Base-by-base conservation (phyloP, 2,329 filamentous ascomycete species). In the Cladosporium halotolerans region DNA sequence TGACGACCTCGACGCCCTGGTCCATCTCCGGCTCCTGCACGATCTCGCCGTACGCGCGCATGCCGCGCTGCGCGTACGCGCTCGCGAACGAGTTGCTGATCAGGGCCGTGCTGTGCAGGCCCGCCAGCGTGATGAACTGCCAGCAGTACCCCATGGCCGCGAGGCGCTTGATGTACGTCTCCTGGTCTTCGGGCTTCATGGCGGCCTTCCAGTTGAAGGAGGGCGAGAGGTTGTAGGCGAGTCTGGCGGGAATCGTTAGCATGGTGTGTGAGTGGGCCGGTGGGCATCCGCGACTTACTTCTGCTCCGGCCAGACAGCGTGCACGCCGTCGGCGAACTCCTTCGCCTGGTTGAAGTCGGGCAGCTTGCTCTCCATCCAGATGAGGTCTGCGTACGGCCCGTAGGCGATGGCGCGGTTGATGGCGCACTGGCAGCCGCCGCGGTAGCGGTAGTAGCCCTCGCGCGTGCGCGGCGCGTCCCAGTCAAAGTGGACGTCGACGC, bases 121-220 rank as follows among this genome's bases (percentile, higher is more conserved):
- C 93, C 4, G 92, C 93, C 44, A 99, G 83, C n/a, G 93, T 99
- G 78, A 99, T 99, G 79, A 99, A 99, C 74, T 99, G 93, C 93
- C 93, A 99, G 82, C 89, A 95, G 82, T 99, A 99, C 58, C 93
- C 93, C 45, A 99, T 82, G 58, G 76, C 67, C 57, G 85, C 90
- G 39, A 99, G 86, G 40, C 93, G 88, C 58, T 84, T 78, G 76
- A 99, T 99, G 77, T 97, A 99, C 16, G 93, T 99, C 76, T 96
- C 89, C 76, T 99, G 93, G 71, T 97, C 92, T 50, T 81, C 79
- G 61, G 87, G 83, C 42, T 89, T 80, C 91, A 96, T 96, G 64
- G 92, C 93, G 55, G 90, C 81, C 79, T 97, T 97, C 93, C 93
- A 99, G 83, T 99, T 99, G 86, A 99, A 99, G 3, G 90, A 96